phyloP scores from a whole-genome alignment of 169 alveolate genomes.

The Theileria luwenshuni region DNA sequence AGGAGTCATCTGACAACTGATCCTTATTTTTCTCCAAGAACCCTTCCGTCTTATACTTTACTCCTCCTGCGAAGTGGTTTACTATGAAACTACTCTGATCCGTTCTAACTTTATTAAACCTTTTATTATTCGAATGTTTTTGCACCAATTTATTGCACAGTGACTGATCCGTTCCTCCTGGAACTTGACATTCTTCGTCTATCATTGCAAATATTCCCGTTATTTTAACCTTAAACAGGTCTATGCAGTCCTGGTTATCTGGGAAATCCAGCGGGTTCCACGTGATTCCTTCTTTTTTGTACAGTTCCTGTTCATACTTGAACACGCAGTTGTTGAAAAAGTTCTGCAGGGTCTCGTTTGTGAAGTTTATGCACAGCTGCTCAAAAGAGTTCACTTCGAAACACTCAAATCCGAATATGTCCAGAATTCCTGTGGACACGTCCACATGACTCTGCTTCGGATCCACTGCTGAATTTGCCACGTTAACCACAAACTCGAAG shows the following conservation, averaged over 20 bases:
- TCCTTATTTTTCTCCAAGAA: slow-evolving; percentile 96
- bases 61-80: slow-evolving; percentile 96
- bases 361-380: slow-evolving; percentile 96
- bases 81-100: slow-evolving; percentile 84
- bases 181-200: slow-evolving; percentile 92
- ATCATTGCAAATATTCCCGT: slow-evolving; percentile 88
- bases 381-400: slow-evolving; percentile 93
- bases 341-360: slow-evolving; percentile 94
- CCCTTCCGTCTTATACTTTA: slow-evolving; percentile 89
- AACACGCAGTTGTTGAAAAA: slow-evolving; percentile 94
- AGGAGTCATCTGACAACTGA: slow-evolving; percentile 82
- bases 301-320: slow-evolving; percentile 91
- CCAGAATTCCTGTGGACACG: slow-evolving; percentile 90
- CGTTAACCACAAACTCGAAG: slow-evolving; percentile 92
- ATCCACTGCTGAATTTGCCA: slow-evolving; percentile 89
- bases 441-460: slow-evolving; percentile 20
- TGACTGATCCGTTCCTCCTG: slow-evolving; percentile 87
- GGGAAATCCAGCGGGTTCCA: slow-evolving; percentile 96
- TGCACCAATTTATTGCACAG: slow-evolving; percentile 79
- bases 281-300: slow-evolving; percentile 88
- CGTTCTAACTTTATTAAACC: slow-evolving; percentile 81
- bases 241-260: slow-evolving; percentile 94
- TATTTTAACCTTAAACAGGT: slow-evolving; percentile 85
- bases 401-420: slow-evolving; percentile 98
- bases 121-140: slow-evolving; percentile 70